Conservation (phyloP, 768 basidiomycete genomes). For the Hericium erinaceus region DNA sequence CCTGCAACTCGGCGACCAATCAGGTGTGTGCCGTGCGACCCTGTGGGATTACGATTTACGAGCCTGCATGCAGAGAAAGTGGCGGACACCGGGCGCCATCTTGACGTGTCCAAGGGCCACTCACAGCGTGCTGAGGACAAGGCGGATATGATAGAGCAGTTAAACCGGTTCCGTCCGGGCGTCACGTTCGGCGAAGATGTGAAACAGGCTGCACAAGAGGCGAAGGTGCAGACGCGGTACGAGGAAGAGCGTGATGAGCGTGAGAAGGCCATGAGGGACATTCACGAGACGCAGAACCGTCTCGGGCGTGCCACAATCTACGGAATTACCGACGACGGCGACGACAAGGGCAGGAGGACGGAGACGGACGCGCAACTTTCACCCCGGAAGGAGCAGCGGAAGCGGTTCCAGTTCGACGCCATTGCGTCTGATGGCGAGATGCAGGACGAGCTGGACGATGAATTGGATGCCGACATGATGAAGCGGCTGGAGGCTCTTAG, state of each 20-base stretch:
- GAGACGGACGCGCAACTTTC: constrained; percentile 43
- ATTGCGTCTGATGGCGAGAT: constrained; percentile 87
- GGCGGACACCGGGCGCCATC: constrained; percentile 90
- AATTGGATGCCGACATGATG: constrained; percentile 73
- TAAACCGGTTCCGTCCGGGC: constrained; percentile 87
- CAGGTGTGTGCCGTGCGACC: constrained; percentile 46
- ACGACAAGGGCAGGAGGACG: constrained; percentile 27
- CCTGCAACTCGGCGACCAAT: constrained; percentile 84
- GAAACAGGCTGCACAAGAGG: constrained; percentile 85
- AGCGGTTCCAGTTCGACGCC: constrained; percentile 87
- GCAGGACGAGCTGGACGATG: constrained; percentile 90
- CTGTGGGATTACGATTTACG: background rate
- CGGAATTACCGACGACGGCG: constrained; percentile 39
- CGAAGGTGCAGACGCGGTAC: constrained; percentile 75
- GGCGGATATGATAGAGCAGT: constrained; percentile 86
- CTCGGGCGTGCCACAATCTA: constrained; percentile 67
- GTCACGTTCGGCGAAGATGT: constrained; percentile 89
- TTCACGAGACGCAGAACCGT: constrained; percentile 80
- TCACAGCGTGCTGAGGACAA: constrained; percentile 85
- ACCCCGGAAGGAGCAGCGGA: constrained; percentile 58
- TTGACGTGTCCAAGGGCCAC: constrained; percentile 87
- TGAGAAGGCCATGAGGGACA: constrained; percentile 78
- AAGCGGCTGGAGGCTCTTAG: constrained; percentile 74
- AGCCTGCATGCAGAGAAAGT: constrained; percentile 51
- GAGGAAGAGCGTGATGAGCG: constrained; percentile 76